A percentile compares a stretch with the other conserved stretches of the same genome.
Evolutionary conservation across 1,284 basidiomycete species (phyloP).

Genomic region (Stereum hirsutum): DNA sequence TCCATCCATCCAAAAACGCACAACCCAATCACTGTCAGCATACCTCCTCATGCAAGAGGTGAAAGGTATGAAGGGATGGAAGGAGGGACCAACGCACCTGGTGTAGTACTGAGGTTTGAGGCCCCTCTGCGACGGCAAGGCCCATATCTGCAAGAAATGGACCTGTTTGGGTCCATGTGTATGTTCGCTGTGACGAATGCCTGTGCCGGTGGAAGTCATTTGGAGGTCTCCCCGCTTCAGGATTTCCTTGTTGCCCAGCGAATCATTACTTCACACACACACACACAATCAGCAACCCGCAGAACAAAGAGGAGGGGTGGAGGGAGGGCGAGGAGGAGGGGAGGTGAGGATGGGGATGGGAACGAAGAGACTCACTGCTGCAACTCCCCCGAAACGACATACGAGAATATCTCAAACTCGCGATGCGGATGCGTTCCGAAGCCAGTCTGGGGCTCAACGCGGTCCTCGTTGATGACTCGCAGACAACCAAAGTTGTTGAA

Average conservation of each 20-base stretch:
- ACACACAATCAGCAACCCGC: neutral
- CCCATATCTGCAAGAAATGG: slow-evolving; percentile 90
- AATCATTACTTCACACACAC: slow-evolving; percentile 54
- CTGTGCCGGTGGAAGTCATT: slow-evolving; percentile 84
- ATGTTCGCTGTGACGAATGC: slow-evolving; percentile 80
- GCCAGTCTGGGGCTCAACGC: slow-evolving; percentile 70
- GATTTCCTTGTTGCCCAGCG: slow-evolving; percentile 84
- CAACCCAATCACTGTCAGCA: neutral
- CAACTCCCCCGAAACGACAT: slow-evolving; percentile 70
- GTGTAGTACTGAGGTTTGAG: slow-evolving; percentile 77
- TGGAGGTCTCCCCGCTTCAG: slow-evolving; percentile 85
- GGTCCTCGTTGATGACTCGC: slow-evolving; percentile 86
- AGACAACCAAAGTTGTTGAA: slow-evolving; percentile 41
- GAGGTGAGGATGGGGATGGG: neutral
- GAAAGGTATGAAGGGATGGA: neutral
- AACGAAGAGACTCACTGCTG: slow-evolving; percentile 48
- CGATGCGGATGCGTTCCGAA: slow-evolving; percentile 84
- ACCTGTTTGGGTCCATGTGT: slow-evolving; percentile 48
- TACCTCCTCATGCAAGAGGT: neutral
- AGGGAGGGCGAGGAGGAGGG: neutral
- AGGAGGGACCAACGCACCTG: slow-evolving; percentile 26
- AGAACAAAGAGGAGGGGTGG: slow-evolving; percentile 3
- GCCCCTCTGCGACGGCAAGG: slow-evolving; percentile 45
- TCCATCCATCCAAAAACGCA: too few species aligned
- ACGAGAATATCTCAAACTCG: slow-evolving; percentile 91